These are phyloP conservation scores for Globisporangium recalcitrans DNA, from an alignment of 352 stramenopile genomes.

Conservation along the genomic window DNA sequence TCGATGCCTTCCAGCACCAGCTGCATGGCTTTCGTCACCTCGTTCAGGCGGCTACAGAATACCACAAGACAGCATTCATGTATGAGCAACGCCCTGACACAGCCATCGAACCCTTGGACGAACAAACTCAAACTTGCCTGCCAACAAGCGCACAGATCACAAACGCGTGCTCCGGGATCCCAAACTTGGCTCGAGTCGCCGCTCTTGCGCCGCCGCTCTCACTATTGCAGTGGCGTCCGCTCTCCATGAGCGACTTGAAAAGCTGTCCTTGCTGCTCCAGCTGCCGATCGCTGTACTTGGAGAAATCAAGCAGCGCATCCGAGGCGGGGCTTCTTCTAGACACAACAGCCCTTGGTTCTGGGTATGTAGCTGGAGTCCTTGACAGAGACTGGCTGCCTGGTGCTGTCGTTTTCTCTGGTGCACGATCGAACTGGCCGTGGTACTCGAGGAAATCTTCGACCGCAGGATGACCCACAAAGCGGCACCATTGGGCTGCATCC, in stretches of 20 bases:
- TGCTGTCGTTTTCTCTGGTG: not conserved
- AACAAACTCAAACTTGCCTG: conserved; percentile 41
- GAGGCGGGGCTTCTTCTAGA: not conserved
- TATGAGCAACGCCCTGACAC: too few species aligned
- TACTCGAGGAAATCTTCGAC: conserved; percentile 65
- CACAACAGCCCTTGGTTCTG: too few species aligned
- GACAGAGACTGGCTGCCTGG: not conserved
- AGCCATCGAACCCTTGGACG: too few species aligned
- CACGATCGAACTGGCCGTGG: conserved; percentile 31
- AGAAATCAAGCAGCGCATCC: conserved; percentile 29
- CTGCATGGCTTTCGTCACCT: conserved; percentile 42
- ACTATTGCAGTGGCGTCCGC: conserved; percentile 10
- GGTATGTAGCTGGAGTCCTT: too few species aligned
- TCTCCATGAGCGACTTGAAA: conserved; percentile 22
- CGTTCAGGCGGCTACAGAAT: conserved; percentile 42
- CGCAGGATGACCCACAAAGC: conserved; percentile 64
- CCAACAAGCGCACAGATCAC: conserved; percentile 61
- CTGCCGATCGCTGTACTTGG: conserved; percentile 13
- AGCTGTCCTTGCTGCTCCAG: conserved; percentile 14
- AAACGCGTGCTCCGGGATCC: conserved; percentile 32
- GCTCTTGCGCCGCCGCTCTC: not conserved
- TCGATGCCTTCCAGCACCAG: conserved; percentile 44
- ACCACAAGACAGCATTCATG: not conserved
- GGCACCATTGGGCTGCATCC: conserved; percentile 25
- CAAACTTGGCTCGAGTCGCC: conserved; percentile 16